Conservation (phyloP, 768 basidiomycete genomes). For the Trametes cubensis region DNA sequence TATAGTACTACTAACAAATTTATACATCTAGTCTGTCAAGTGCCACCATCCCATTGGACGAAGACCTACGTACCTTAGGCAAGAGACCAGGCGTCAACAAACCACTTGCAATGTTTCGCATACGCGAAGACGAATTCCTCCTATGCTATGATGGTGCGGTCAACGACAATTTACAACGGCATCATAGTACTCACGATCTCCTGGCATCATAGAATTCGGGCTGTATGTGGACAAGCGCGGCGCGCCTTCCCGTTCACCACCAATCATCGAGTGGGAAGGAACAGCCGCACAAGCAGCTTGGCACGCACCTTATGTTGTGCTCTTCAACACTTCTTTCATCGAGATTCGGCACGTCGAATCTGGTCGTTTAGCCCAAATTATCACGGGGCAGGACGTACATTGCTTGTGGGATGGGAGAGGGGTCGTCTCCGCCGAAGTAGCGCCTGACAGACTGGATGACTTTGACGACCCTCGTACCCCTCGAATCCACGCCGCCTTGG, state of each 20-base stretch:
- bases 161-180: background rate
- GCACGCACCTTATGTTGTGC: slow-evolving; percentile 49
- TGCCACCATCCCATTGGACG: slow-evolving; percentile 46
- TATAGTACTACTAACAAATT: background rate
- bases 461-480: slow-evolving; percentile 21
- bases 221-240: slow-evolving; percentile 54
- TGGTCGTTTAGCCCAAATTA: slow-evolving; percentile 41
- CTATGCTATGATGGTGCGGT: slow-evolving; percentile 49
- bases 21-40: slow-evolving; percentile 36
- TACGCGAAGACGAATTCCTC: slow-evolving; percentile 52
- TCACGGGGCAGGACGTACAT: slow-evolving; percentile 41
- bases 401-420: slow-evolving; percentile 51
- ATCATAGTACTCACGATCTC: too few relatives aligned
- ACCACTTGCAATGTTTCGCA: slow-evolving; percentile 53
- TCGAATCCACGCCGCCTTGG: slow-evolving; percentile 14
- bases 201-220: slow-evolving; percentile 47
- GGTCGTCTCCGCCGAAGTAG: background rate
- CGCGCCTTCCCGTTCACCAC: slow-evolving; percentile 41
- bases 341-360: slow-evolving; percentile 47
- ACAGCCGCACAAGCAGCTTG: slow-evolving; percentile 48
- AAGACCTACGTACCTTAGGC: slow-evolving; percentile 40
- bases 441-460: background rate
- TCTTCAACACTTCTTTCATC: slow-evolving; percentile 47
- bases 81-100: slow-evolving; percentile 43
- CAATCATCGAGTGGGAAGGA: slow-evolving; percentile 54